Conservation (phyloP, 805 yeast species). For the Yarrowia porcina region DNA sequence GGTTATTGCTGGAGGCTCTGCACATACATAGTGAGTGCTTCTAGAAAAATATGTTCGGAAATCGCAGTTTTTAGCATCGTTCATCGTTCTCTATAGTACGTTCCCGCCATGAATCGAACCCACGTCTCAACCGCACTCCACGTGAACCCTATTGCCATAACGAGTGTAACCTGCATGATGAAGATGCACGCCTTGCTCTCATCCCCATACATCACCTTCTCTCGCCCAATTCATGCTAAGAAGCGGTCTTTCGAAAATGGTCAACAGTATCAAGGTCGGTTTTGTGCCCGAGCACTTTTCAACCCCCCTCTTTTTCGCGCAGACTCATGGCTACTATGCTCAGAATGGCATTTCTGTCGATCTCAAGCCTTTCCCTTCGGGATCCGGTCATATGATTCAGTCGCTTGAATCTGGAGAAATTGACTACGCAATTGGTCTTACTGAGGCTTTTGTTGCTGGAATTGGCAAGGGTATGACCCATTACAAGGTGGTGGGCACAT, state of each 20-base stretch:
- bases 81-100: too few species aligned
- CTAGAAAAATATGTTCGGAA: too few species aligned
- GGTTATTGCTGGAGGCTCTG: too few species aligned
- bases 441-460: constrained; percentile 88
- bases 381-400: constrained; percentile 83
- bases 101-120: neutral
- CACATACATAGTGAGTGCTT: too few species aligned
- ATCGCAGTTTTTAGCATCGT: too few species aligned
- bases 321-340: constrained; percentile 53
- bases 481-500: constrained; percentile 73
- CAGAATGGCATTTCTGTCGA: constrained; percentile 53
- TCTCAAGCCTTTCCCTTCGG: constrained; percentile 69
- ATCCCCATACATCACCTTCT: neutral
- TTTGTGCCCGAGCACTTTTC: constrained; percentile 90
- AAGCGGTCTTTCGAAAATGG: constrained; percentile 3
- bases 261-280: constrained; percentile 49
- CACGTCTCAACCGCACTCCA: neutral
- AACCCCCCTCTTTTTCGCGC: constrained; percentile 77
- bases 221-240: constrained; percentile 3
- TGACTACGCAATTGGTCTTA: constrained; percentile 78
- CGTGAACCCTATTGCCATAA: neutral
- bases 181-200: neutral
- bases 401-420: constrained; percentile 42
- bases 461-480: constrained; percentile 63
- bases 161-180: neutral